Evolutionary conservation across 2,329 filamentous ascomycete species (phyloP).

Genomic region (Stenocarpella maydis): DNA sequence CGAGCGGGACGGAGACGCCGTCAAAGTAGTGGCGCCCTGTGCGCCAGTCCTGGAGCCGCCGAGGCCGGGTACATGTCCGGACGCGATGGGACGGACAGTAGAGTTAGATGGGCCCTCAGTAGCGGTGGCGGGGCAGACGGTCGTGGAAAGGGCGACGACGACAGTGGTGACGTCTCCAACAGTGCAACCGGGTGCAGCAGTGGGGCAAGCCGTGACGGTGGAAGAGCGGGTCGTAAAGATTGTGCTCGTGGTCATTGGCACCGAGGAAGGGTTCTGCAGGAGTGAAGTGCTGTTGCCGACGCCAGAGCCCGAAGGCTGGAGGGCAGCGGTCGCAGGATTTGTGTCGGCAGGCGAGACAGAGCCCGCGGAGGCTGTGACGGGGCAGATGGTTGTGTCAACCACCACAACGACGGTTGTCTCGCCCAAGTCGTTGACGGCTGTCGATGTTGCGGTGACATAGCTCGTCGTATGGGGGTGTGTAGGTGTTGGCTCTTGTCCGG

Average conservation of each 20-base stretch:
- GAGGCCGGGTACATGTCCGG: not conserved
- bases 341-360: slow-evolving; percentile 6
- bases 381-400: slow-evolving; percentile 32
- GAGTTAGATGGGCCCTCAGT: slow-evolving; percentile 9
- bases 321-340: not conserved
- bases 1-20: not conserved
- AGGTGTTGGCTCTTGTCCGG: slow-evolving; percentile 24
- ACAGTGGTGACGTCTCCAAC: slow-evolving; percentile 29
- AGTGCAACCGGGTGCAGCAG: slow-evolving; percentile 18
- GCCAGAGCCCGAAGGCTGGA: not conserved
- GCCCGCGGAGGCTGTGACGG: slow-evolving; percentile 32
- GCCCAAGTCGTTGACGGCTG: slow-evolving; percentile 27
- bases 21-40: not conserved
- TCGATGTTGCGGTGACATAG: slow-evolving; percentile 25
- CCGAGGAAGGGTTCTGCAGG: not conserved
- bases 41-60: slow-evolving; percentile 4
- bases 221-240: slow-evolving; percentile 27
- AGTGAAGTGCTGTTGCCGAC: slow-evolving; percentile 5
- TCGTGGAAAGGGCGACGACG: slow-evolving; percentile 28
- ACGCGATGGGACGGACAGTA: not conserved
- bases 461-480: slow-evolving; percentile 30
- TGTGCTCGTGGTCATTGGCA: slow-evolving; percentile 32
- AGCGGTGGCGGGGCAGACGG: slow-evolving; percentile 31
- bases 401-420: slow-evolving; percentile 33
- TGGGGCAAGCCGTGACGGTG: slow-evolving; percentile 26